Conservation (phyloP, 208 protist genomes). For the Tetramitus jugosus region DNA sequence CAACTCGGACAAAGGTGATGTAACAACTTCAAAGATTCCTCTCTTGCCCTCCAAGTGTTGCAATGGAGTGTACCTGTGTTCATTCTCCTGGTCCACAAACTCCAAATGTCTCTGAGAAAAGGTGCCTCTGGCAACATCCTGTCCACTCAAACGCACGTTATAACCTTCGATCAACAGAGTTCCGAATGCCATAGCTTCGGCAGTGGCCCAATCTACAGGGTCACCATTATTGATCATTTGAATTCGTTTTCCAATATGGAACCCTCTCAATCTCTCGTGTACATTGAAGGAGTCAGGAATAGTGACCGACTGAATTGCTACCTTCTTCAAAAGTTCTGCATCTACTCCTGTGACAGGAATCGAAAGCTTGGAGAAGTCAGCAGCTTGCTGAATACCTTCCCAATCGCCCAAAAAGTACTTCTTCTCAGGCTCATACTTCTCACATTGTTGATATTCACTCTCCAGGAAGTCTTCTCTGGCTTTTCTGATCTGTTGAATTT, state of each 20-base stretch:
- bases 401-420: constrained; percentile 10
- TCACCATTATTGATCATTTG: not conserved
- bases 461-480: constrained; percentile 41
- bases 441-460: constrained; percentile 59
- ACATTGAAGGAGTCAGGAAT: not conserved
- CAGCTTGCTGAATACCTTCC: not conserved
- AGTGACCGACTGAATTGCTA: not conserved
- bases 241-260: not conserved
- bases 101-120: constrained; percentile 92
- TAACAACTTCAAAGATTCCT: constrained; percentile 73
- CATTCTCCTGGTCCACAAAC: constrained; percentile 78
- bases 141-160: constrained; percentile 78
- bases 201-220: constrained; percentile 83
- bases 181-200: constrained; percentile 87
- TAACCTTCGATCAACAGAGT: constrained; percentile 84
- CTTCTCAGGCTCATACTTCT: constrained; percentile 41
- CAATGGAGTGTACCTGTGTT: constrained; percentile 59
- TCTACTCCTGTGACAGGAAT: not conserved
- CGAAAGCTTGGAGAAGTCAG: not conserved
- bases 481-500: constrained; percentile 49
- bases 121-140: constrained; percentile 93
- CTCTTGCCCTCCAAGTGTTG: constrained; percentile 43
- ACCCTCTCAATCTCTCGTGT: constrained; percentile 2
- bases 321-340: not conserved
- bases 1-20: constrained; percentile 89